phyloP scores from a whole-genome alignment of 2,329 filamentous ascomycete species.

The Fusarium abutilonis region DNA sequence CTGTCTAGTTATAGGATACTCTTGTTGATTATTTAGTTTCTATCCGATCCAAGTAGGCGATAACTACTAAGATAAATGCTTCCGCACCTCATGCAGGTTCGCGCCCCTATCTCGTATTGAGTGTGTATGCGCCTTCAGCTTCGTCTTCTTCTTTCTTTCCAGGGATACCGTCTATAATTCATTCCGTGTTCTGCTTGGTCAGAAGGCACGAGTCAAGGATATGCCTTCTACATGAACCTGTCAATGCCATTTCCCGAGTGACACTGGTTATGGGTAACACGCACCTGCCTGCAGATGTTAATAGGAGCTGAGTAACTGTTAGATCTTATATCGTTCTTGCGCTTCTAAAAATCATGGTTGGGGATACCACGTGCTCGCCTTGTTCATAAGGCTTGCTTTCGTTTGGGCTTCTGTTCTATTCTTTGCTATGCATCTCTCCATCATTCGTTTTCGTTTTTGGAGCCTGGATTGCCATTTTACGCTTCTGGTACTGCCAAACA shows the following conservation, averaged over 20 bases:
- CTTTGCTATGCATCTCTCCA: constrained; percentile 9
- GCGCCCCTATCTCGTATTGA: constrained; percentile 28
- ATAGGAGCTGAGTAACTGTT: constrained; percentile 2
- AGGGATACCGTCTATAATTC: background rate
- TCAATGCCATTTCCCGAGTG: constrained; percentile 4
- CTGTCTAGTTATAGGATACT: background rate
- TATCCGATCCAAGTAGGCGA: background rate
- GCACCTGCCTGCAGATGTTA: constrained; percentile 20
- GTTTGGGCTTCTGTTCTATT: background rate
- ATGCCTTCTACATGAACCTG: background rate
- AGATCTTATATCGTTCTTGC: constrained; percentile 7
- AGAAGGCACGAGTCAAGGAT: background rate
- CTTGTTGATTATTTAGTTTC: background rate
- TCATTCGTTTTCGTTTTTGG: constrained; percentile 33
- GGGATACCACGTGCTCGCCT: constrained; percentile 9
- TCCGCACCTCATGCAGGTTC: constrained; percentile 23
- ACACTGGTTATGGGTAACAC: constrained; percentile 7
- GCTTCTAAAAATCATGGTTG: background rate
- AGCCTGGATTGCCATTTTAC: constrained; percentile 27
- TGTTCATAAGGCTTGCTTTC: constrained; percentile 2
- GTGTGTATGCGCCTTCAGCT: background rate
- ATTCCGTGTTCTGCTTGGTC: background rate
- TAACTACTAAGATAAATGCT: background rate
- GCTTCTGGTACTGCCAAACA: constrained; percentile 31
- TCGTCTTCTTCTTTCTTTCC: background rate